Base-by-base conservation (phyloP, 371 early-diverging fungal genomes). In the Actinomucor elegans region DNA sequence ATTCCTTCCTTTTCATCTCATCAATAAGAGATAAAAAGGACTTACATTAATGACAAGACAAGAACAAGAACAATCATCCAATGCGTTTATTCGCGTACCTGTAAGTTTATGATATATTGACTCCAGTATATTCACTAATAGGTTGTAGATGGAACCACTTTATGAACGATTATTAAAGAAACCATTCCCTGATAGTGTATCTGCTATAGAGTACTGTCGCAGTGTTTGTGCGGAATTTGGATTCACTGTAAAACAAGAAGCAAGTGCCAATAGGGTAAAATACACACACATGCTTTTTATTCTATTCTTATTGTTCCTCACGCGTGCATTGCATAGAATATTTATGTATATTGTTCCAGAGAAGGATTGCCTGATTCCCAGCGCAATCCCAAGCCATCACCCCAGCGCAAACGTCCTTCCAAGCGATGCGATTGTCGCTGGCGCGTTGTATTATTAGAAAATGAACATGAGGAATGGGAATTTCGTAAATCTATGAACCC, bases 351-450 rank as follows among this genome's bases (percentile, higher is more conserved):
- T 50, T 84, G 84, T 45, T 84, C 84, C 6, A 69, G 84, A 44
- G 84, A 84, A 71, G 84, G 84, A 10, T 61, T 84, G 9, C 77
- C 82, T 6, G 84, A 84, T 46, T 80, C 80, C 12, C 72, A 72
- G 57, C 78, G 81, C 32, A 75, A 76, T 40, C 77, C 80, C 32
- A 77, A 79, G 61, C 72, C 79, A 14, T 58, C 67, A 15, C 79
- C 77, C 28, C 83, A 84, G 55, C 60, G 84, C 17, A 84, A 84
- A 54, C 70, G 84, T 23, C 69, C 80, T 1, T 81, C 82, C 5
- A 77, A 78, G 57, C 72, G 81, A 18, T 84, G 84, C 34, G 84
- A 81, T 51, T 84, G 84, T 65, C 81, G 80, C n/a, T 84, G 84
- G 84, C 70, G 84, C 14, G 79, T 83, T 11, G 80, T 81, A 0